Evolutionary conservation across 1,139 yeast species (phyloP), one percentile per base, ranked within the genome.

Genomic region (Debaryomyces nepalensis): DNA sequence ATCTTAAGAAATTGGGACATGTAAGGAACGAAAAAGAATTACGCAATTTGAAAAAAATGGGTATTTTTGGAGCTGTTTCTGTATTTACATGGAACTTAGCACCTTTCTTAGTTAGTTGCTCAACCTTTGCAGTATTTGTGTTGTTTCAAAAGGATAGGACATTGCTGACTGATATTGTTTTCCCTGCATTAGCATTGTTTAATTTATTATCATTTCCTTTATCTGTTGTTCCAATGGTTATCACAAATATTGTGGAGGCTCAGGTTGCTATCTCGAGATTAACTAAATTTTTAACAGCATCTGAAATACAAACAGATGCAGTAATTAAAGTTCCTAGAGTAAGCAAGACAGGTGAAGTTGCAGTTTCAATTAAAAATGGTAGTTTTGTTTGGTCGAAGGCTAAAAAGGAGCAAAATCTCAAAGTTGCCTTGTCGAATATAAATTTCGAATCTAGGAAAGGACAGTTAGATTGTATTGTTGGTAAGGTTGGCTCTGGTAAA

Each of bases 11-110:
- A 54, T 73, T 93, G 44, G 81, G 79, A 54, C 70, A 81, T 53
- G 96, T 93, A 27, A 84, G 99, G 74, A 89, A 91, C 56, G 88
- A 90, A 43, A 83, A 84, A 58, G 99, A 95, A 66, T 79, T 95
- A 63, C 74, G 73, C 35, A 91, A 88, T 53, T 75, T 93, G 64
- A 82, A 77, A 53, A 79, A 71, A 51, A 86, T 91, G 73, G 96
- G 97, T 49, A 62, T 83, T 12, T 83, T 86, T 59, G 79, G 80
- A 59, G 95, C 97, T 1, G 61, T 82, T 41, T 77, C 87, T 30
- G 79, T 77, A 49, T 88, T 90, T 63, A 80, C 90, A 44, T 93
- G 95, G 84, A 84, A 81, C 46, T 77, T 89, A 54, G 89, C 97
- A 27, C 98, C 99, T 24, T 87, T 87, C 60, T 70, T 93, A 52